Percentiles rank a stretch among this genome's conserved stretches.
Conservation (phyloP, 2,329 filamentous ascomycete species). For the Colletotrichum viniferum region DNA sequence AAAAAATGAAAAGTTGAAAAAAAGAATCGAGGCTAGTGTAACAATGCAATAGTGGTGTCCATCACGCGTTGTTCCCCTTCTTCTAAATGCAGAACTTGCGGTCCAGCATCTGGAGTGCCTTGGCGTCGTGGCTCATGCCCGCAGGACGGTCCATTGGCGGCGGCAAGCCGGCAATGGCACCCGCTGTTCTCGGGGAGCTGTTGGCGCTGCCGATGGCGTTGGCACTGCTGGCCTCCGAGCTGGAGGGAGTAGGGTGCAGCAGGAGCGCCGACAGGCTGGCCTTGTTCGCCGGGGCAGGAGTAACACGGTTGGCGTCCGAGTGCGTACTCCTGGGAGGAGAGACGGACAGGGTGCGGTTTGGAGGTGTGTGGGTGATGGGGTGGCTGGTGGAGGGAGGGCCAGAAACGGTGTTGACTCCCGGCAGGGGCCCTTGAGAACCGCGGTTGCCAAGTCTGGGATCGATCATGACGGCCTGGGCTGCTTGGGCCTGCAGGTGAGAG, state of each 20-base stretch:
- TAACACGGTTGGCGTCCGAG: constrained; percentile 30
- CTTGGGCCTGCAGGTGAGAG: constrained; percentile 48
- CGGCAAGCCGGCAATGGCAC: constrained; percentile 54
- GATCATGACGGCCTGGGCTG: constrained; percentile 43
- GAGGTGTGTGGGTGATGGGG: constrained; percentile 41
- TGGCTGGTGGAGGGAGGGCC: constrained; percentile 37
- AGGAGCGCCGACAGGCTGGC: constrained; percentile 54
- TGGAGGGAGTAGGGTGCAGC: constrained; percentile 53
- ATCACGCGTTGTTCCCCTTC: background rate
- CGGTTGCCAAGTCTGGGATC: constrained; percentile 42
- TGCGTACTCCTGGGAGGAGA: constrained; percentile 51
- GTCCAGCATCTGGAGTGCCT: constrained; percentile 70
- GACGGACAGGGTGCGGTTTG: constrained; percentile 49
- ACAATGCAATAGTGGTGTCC: background rate
- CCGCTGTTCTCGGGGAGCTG: constrained; percentile 52
- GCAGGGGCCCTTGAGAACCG: constrained; percentile 48
- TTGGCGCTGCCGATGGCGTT: constrained; percentile 46
- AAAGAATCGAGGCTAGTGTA: background rate
- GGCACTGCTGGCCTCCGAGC: constrained; percentile 50
- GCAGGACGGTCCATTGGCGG: constrained; percentile 57
- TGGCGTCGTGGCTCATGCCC: constrained; percentile 64
- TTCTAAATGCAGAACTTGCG: constrained; percentile 52
- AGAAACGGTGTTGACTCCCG: constrained; percentile 25
- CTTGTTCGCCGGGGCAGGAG: constrained; percentile 36
- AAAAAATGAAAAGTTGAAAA: background rate